Base-by-base conservation (phyloP, 2,329 filamentous ascomycete species). In the Tolypocladium cylindrosporum region DNA sequence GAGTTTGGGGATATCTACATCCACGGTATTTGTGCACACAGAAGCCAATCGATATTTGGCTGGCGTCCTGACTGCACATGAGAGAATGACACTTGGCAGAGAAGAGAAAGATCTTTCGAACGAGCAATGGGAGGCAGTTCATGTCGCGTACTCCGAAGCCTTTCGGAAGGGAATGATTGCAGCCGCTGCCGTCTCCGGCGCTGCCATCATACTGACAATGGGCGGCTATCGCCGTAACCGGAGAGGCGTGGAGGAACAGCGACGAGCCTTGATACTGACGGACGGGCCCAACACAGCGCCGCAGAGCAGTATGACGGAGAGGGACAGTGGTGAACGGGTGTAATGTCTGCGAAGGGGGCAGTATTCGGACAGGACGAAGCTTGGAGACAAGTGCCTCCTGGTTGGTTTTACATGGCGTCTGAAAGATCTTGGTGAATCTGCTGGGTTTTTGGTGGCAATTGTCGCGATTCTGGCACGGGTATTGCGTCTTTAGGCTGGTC, bases 1-100 rank as follows among this genome's bases (percentile, higher is more conserved):
- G 7, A 81, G 79, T 58, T 69, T 83, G 36, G 80, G 80, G 3
- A 81, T 83, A 56, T 77, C 80, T 3, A 73, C 76, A 1, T 82
- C 79, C 24, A 77, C 80, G 1, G 76, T 77, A 19, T 71, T 82
- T 19, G 63, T 80, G 63, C 50, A 69, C 60, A 55, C 71, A 64
- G 62, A 69, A 68, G 48, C 66, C 8, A 58, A 64, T 34, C 57
- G 66, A 3, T 61, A 67, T 34, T 62, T 75, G 40, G 60, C 61
- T 2, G 68, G 64, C n/a, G 57, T 67, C 4, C 51, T 74, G 3
- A 61, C 68, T 10, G 57, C 67, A 1, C 59, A 65, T 9, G 66
- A 74, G 45, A 60, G 73, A 19, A 60, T 63, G 27, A 67, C 58
- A 7, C 59, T 72, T 4, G 63, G 66, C 6, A 61, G 63, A 8